These are phyloP conservation scores for Suillus placidus DNA, from an alignment of 768 basidiomycete genomes.

Conservation along the genomic window DNA sequence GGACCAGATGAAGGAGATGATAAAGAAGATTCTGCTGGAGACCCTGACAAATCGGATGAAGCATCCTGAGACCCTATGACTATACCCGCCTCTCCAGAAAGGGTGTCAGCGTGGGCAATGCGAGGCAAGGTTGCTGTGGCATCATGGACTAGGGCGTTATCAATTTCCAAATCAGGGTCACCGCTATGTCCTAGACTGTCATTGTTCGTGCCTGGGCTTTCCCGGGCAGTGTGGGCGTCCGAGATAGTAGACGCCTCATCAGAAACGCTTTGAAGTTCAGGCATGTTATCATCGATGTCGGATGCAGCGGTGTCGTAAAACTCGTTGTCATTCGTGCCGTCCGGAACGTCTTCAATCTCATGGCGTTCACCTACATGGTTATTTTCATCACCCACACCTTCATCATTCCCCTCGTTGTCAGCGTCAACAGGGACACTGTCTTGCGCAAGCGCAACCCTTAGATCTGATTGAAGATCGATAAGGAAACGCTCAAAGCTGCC, in stretches of 20 bases:
- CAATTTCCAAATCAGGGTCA: background rate
- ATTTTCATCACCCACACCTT: conserved; percentile 18
- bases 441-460: conserved; percentile 62
- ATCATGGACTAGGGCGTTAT: background rate
- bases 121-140: conserved; percentile 8
- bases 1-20: conserved; percentile 9
- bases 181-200: background rate
- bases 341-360: background rate
- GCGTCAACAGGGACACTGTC: conserved; percentile 20
- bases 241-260: conserved; percentile 29
- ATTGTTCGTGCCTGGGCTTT: conserved; percentile 2
- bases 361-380: conserved; percentile 17
- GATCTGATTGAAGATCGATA: conserved; percentile 73
- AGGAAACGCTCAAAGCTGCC: conserved; percentile 84
- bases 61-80: conserved; percentile 3
- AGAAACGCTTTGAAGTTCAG: conserved; percentile 36
- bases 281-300: conserved; percentile 31
- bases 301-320: conserved; percentile 9
- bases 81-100: conserved; percentile 6
- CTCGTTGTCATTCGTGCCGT: conserved; percentile 5
- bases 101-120: conserved; percentile 7
- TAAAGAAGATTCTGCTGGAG: background rate
- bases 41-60: conserved; percentile 1
- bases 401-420: conserved; percentile 16
- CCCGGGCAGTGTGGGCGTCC: conserved; percentile 19